Evolutionary conservation across 306 rosid species (phyloP).

Genomic region (Cucumis cinereus): DNA sequence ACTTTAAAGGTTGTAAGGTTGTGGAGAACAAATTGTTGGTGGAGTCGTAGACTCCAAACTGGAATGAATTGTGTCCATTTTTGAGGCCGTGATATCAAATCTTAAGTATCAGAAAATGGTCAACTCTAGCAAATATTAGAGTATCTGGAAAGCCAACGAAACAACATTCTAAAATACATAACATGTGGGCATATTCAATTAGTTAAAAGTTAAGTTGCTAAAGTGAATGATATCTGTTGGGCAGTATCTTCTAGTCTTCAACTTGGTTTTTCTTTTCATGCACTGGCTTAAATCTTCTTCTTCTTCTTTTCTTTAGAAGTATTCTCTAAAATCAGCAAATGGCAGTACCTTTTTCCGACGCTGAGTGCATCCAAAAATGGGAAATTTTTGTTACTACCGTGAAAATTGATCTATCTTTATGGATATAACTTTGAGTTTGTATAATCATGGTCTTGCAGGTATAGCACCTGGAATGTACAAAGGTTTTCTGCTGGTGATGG

Average conservation of each 20-base stretch:
- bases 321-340: not conserved
- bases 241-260: not conserved
- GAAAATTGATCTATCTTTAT: conserved; percentile 3
- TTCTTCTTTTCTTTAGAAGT: not conserved
- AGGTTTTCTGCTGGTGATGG: conserved; percentile 23
- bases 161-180: not conserved
- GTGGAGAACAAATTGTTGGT: not conserved
- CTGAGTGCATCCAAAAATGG: not conserved
- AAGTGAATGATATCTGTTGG: not conserved
- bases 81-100: not conserved
- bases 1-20: not conserved
- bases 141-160: not conserved
- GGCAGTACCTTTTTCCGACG: not conserved
- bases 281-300: not conserved
- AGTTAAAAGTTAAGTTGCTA: not conserved
- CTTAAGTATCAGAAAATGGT: not conserved
- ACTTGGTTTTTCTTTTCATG: not conserved
- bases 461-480: conserved; percentile 31
- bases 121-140: not conserved
- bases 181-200: not conserved
- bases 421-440: conserved; percentile 13
- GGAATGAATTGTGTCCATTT: not conserved
- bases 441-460: conserved; percentile 12
- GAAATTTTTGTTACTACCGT: not conserved
- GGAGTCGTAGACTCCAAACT: not conserved